Percentiles rank a stretch among this genome's conserved stretches.
These are phyloP conservation scores for Fraxinus sp. DNA, from an alignment of 305 asterid genomes.

Conservation along the genomic window DNA sequence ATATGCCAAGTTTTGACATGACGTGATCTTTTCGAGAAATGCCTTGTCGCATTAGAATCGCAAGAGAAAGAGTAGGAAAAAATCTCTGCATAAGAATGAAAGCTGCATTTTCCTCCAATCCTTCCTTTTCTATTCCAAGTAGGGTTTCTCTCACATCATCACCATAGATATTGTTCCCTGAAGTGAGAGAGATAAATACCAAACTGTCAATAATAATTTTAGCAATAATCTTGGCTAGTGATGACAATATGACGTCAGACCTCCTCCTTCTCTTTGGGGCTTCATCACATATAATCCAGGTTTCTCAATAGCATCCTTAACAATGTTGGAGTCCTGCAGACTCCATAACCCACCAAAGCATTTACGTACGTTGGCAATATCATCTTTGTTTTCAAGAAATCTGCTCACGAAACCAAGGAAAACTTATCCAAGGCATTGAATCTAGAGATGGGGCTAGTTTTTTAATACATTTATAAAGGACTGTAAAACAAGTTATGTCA, in stretches of 20 bases:
- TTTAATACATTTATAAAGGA: neutral
- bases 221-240: neutral
- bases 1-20: slow-evolving; percentile 75
- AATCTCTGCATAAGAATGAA: slow-evolving; percentile 97
- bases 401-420: slow-evolving; percentile 42
- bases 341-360: slow-evolving; percentile 99
- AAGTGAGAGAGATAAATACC: slow-evolving; percentile 18
- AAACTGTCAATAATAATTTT: neutral
- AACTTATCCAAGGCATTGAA: neutral
- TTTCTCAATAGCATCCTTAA: slow-evolving; percentile 73
- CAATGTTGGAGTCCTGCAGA: slow-evolving; percentile 60
- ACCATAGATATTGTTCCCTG: slow-evolving; percentile 92
- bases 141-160: slow-evolving; percentile 65
- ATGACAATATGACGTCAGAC: slow-evolving; percentile 34
- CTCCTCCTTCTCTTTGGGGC: slow-evolving; percentile 99
- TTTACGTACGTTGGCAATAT: slow-evolving; percentile 69
- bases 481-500: no score
- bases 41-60: slow-evolving; percentile 80
- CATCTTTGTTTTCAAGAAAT: slow-evolving; percentile 84
- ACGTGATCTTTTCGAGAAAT: slow-evolving; percentile 59
- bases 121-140: slow-evolving; percentile 61
- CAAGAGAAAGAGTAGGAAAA: slow-evolving; percentile 66
- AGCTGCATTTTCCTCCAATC: slow-evolving; percentile 75
- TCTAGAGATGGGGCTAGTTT: neutral
- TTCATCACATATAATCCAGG: slow-evolving; percentile 92